Base-by-base conservation (phyloP, 139 green algal species). In the Coccomyxa sp. region DNA sequence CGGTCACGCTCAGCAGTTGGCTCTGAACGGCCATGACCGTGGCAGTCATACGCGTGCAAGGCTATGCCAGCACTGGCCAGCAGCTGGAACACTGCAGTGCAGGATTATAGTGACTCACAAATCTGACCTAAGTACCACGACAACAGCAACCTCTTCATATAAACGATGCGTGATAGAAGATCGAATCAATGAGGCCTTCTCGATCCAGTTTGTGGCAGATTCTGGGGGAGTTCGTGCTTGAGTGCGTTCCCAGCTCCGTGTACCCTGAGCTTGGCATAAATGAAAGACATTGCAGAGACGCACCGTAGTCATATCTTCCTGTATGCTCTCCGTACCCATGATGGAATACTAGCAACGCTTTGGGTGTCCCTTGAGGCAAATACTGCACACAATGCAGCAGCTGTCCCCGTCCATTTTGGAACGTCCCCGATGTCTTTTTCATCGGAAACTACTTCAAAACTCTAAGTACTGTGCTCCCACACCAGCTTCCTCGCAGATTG, bases 291-390 rank as follows among this genome's bases (percentile, higher is more conserved):
- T 3, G 38, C 38, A 51, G 38, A 7, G 38, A 51, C 63, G 18
- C 21, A 71, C 63, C 63, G 10, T 71, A 76, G 17, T 85, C 81
- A 80, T 94, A 94, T 12, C 90, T 85, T 25, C 85, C 89, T 9
- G 85, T 80, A 45, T 94, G 90, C 76, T 94, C 91, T 17, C 58
- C 86, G 15, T 94, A 58, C 21, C 91, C 91, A 60, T 95, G 91
- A 58, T 94, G 89, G 58, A 89, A 90, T 12, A 92, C 79, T 11
- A 71, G 63, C 63, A 95, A 81, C 23, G 86, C 76, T 1, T 83
- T 83, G 16, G 18, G 60, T 13, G 86, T 82, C 71, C n/a, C 21
- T 12, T 30, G 23, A 23, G 79, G 79, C 60, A 77, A 16, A 38
- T 63, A 80, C 13, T 31, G 13, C 30, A 66, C 17, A 31, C 30